These are phyloP conservation scores for Cardamine chenopodiifolia DNA, from an alignment of 345 rosid species.

Conservation along the genomic window DNA sequence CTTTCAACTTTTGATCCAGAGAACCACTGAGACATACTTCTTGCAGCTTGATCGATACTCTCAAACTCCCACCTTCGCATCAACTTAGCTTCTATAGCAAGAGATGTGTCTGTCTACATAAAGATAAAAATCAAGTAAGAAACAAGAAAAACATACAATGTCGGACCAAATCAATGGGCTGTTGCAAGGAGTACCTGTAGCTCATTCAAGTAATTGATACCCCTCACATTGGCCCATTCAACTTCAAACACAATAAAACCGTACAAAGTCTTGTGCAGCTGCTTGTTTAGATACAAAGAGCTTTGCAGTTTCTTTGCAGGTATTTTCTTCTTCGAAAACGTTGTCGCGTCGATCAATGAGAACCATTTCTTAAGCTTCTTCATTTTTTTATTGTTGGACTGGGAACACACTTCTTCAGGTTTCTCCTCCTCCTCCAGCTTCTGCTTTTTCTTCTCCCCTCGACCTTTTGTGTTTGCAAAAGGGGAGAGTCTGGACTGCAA, in stretches of 20 bases:
- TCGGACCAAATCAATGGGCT: conserved; percentile 6
- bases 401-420: conserved; percentile 46
- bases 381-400: conserved; percentile 35
- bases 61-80: conserved; percentile 99
- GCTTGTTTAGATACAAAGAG: conserved; percentile 59
- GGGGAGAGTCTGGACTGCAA: conserved; percentile 95
- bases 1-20: conserved; percentile 64
- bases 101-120: conserved; percentile 87
- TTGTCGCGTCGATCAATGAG: conserved; percentile 63
- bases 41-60: conserved; percentile 75
- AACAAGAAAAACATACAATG: conserved; percentile 19
- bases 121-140: conserved; percentile 38
- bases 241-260: conserved; percentile 97
- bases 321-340: conserved; percentile 57
- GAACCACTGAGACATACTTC: conserved; percentile 74
- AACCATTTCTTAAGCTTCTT: conserved; percentile 69
- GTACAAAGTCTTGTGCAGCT: conserved; percentile 73
- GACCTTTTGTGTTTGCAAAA: conserved; percentile 85
- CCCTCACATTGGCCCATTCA: conserved; percentile 78
- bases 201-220: conserved; percentile 87
- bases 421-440: conserved; percentile 51
- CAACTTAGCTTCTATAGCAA: conserved; percentile 84
- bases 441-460: conserved; percentile 45
- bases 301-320: conserved; percentile 76
- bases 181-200: conserved; percentile 69